Conservation (phyloP, 306 rosid species). For the Ochetophila trinervis region DNA sequence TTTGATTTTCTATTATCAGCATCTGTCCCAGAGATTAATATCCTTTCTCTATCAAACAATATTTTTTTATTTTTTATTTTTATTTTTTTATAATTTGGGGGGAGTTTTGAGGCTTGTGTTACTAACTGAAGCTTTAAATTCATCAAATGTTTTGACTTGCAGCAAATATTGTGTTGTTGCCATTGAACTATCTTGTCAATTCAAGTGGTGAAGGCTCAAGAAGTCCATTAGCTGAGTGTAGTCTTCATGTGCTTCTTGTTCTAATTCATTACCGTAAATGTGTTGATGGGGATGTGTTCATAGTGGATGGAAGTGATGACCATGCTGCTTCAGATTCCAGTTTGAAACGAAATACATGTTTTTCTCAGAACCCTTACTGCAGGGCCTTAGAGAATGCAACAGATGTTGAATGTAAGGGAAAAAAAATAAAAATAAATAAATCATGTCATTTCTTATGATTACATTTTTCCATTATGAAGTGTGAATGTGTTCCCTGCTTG, state of each 20-base stretch:
- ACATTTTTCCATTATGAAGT: constrained; percentile 12
- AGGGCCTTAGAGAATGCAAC: constrained; percentile 77
- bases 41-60: neutral
- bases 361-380: constrained; percentile 85
- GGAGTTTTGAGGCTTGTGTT: constrained; percentile 18
- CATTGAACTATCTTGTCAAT: constrained; percentile 77
- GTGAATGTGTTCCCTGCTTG: constrained; percentile 31
- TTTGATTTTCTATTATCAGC: neutral
- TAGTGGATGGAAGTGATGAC: constrained; percentile 38
- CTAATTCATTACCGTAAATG: constrained; percentile 89
- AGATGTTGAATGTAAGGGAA: constrained; percentile 89
- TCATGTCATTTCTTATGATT: constrained; percentile 13
- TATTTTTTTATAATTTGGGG: no score
- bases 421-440: constrained; percentile 5
- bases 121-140: constrained; percentile 18
- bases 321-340: constrained; percentile 49
- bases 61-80: neutral
- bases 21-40: neutral
- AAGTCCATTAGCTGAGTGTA: constrained; percentile 75
- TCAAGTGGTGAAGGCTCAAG: constrained; percentile 67
- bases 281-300: constrained; percentile 39
- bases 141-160: constrained; percentile 36
- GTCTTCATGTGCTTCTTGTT: constrained; percentile 86
- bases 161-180: constrained; percentile 87
- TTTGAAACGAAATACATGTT: constrained; percentile 49